Evolutionary conservation across 192 early-diverging fungal genomes (phyloP).

Genomic region (Chytriomyces sp.): DNA sequence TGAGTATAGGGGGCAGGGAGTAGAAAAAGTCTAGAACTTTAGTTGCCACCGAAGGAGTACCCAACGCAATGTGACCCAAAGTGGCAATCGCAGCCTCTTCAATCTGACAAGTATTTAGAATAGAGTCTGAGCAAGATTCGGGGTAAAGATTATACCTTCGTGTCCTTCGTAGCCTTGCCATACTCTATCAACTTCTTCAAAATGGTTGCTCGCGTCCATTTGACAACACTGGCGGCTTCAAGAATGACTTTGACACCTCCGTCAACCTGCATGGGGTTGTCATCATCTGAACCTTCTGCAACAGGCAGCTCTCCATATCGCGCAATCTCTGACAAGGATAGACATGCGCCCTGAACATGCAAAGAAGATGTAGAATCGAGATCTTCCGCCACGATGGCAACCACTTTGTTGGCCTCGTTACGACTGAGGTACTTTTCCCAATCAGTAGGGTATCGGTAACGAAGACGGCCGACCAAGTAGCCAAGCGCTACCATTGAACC

Average conservation of each 20-base stretch:
- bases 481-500: conserved; percentile 73
- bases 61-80: conserved; percentile 69
- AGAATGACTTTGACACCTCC: neutral
- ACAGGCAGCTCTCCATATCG: conserved; percentile 56
- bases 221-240: neutral
- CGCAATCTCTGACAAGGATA: conserved; percentile 73
- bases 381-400: conserved; percentile 48
- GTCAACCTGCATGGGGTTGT: conserved; percentile 25
- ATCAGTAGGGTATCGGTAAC: conserved; percentile 56
- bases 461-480: conserved; percentile 62
- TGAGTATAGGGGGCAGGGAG: conserved; percentile 57
- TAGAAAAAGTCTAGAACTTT: conserved; percentile 54
- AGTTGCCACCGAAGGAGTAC: conserved; percentile 27
- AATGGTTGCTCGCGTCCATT: conserved; percentile 33
- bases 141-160: conserved; percentile 49
- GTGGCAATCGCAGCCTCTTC: conserved; percentile 73
- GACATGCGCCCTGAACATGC: conserved; percentile 62
- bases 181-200: conserved; percentile 54
- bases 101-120: neutral
- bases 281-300: conserved; percentile 27
- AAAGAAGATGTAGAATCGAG: conserved; percentile 57
- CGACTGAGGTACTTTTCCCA: conserved; percentile 43
- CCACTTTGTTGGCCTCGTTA: conserved; percentile 10
- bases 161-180: conserved; percentile 66
- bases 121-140: neutral